Evolutionary conservation across 2,329 filamentous ascomycete genomes (phyloP), one percentile per base, ranked within the genome.

Genomic region (Clarireedia monteithiana): DNA sequence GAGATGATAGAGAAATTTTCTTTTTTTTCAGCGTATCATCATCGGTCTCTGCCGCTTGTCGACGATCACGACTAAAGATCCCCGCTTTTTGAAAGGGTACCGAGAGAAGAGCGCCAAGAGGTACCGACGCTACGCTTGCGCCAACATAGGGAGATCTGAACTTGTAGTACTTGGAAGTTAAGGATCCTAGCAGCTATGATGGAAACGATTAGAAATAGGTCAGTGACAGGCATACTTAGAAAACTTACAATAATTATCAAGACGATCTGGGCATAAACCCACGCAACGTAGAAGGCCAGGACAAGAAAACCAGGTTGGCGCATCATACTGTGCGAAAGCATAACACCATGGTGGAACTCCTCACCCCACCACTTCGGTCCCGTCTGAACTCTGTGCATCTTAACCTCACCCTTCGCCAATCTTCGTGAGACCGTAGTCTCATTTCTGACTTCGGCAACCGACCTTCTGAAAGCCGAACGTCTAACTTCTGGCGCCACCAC

Each of bases 261-360:
- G 5, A 89, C 85, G 2, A 89, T 77, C 64, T 91, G 85, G 2
- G 85, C 85, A 68, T 91, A 89, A 47, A 90, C 87, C 88, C 88
- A 91, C 6, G 80, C 84, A 14, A 84, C 75, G 68, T 91, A 91
- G n/a, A 88, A 58, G 1, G 85, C 79, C 65, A 91, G 75, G 30
- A 89, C 71, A n/a, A 82, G 70, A 67, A 91, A 91, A 0, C 88
- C 88, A 3, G 85, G 80, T 66, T 91, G 88, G 39, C 78, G 79
- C 50, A 89, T 73, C 87, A 91, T 91, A 64, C 84, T 81, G 20
- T 80, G 68, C 48, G 80, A 84, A 46, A 92, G 74, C 17, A 81
- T 73, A 20, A 88, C 65, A 9, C 87, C 88, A 46, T 88, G 86
- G 69, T 82, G 82, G 23, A 89, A 78, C 67, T 91, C 88, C 68